A percentile compares a stretch with the other conserved stretches of the same genome.
phyloP scores from a whole-genome alignment of 352 stramenopile species.

The Pythium folliculosum region DNA sequence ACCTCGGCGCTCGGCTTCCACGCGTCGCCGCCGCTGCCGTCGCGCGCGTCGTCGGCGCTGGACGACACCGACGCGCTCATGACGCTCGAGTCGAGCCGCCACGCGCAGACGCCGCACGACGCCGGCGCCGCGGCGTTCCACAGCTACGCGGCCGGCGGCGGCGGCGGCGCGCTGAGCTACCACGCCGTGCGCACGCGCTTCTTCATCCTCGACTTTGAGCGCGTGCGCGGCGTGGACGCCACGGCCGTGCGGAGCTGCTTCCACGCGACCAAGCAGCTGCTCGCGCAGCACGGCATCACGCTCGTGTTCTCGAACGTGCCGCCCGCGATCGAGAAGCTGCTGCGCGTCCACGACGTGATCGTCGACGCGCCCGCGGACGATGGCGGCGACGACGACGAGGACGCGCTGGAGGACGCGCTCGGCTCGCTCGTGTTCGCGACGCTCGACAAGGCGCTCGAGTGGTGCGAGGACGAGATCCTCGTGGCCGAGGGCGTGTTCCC shows the following conservation, averaged over 20 bases:
- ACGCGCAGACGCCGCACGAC: conserved; percentile 6
- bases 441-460: conserved; percentile 82
- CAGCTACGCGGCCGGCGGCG: conserved; percentile 1
- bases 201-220: conserved; percentile 90
- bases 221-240: conserved; percentile 87
- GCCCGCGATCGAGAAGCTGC: conserved; percentile 62
- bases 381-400: conserved; percentile 34
- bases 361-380: conserved; percentile 45
- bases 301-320: conserved; percentile 80
- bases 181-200: conserved; percentile 78
- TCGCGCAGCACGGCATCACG: conserved; percentile 73
- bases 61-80: conserved; percentile 48
- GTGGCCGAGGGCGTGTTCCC: conserved; percentile 68
- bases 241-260: conserved; percentile 88
- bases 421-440: conserved; percentile 83
- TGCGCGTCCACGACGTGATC: conserved; percentile 82
- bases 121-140: conserved; percentile 4
- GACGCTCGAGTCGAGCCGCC: conserved; percentile 58
- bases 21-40: conserved; percentile 22
- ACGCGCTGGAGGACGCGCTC: conserved; percentile 11
- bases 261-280: conserved; percentile 81
- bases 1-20: not conserved
- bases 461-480: conserved; percentile 85
- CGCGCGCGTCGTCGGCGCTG: not conserved
- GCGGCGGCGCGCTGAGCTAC: conserved; percentile 27